Conservation (phyloP, 164 flowering plant species). For the Magnolia changhungtana region DNA sequence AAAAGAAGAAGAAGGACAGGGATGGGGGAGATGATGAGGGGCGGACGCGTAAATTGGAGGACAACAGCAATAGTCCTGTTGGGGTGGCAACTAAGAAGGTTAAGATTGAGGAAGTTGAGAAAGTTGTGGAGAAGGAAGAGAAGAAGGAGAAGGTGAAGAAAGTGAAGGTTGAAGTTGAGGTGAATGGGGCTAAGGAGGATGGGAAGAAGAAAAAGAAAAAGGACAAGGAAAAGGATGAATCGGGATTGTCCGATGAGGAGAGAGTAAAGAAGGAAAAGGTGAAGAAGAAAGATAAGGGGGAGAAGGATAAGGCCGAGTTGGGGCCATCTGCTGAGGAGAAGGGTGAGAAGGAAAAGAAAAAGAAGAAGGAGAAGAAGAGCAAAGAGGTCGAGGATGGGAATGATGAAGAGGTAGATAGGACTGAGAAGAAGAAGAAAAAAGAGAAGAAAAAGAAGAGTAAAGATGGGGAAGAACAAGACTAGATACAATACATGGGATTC, state of each 20-base stretch:
- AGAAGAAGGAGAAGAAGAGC: neutral
- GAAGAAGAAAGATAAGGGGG: neutral
- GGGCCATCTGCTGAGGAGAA: conserved; percentile 1
- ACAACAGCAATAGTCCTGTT: neutral
- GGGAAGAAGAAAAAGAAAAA: conserved; percentile 7
- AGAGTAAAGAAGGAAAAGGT: neutral
- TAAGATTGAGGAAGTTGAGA: neutral
- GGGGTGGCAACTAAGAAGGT: neutral
- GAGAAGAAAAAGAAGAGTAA: conserved; percentile 1
- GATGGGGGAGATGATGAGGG: conserved; percentile 16
- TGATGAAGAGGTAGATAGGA: neutral
- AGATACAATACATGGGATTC: neutral
- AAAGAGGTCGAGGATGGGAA: neutral
- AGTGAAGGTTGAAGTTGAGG: neutral
- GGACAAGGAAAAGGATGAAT: conserved; percentile 2
- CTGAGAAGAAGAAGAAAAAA: conserved; percentile 1
- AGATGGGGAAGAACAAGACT: neutral
- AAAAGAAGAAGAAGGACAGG: conserved; percentile 31
- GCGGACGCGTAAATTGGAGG: conserved; percentile 2
- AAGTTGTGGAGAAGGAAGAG: neutral
- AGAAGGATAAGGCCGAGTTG: neutral
- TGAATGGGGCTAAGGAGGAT: neutral
- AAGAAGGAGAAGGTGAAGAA: neutral
- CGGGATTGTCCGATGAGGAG: neutral
- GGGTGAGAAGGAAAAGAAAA: conserved; percentile 4